Percentiles rank a stretch among this genome's conserved stretches.
Conservation (phyloP, 108 stramenopile species). For the Skeletonema grethae region DNA sequence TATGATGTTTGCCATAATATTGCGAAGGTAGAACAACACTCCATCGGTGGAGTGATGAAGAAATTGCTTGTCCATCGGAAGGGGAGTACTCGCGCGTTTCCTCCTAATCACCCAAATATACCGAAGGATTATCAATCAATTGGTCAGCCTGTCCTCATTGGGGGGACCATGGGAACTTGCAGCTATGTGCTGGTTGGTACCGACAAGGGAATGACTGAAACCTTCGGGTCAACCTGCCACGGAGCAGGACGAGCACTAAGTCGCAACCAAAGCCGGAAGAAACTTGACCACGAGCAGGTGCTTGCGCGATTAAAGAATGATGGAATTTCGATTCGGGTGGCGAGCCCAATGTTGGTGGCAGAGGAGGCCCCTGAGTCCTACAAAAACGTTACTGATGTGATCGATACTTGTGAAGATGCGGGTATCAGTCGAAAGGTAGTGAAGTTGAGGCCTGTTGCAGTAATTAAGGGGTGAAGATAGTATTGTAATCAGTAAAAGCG, state of each 20-base stretch:
- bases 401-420: constrained; percentile 85
- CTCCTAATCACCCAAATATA: constrained; percentile 84
- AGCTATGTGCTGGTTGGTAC: constrained; percentile 72
- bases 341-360: constrained; percentile 89
- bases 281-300: constrained; percentile 63
- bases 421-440: constrained; percentile 82
- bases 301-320: constrained; percentile 59
- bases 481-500: background rate
- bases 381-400: constrained; percentile 78
- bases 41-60: constrained; percentile 67
- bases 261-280: constrained; percentile 70
- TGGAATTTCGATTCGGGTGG: constrained; percentile 86
- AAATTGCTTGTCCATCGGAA: constrained; percentile 87
- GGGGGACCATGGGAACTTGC: constrained; percentile 91
- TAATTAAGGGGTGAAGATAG: constrained; percentile 76
- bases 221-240: constrained; percentile 89
- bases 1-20: constrained; percentile 91
- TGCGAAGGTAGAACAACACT: constrained; percentile 87
- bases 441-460: constrained; percentile 81
- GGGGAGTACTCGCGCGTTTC: constrained; percentile 83
- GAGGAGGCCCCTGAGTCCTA: constrained; percentile 86
- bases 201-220: constrained; percentile 80
- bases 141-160: constrained; percentile 86
- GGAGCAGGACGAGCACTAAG: constrained; percentile 86
- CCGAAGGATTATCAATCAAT: constrained; percentile 86